phyloP scores from a whole-genome alignment of 768 basidiomycete genomes.

The Lyophyllum decastes region DNA sequence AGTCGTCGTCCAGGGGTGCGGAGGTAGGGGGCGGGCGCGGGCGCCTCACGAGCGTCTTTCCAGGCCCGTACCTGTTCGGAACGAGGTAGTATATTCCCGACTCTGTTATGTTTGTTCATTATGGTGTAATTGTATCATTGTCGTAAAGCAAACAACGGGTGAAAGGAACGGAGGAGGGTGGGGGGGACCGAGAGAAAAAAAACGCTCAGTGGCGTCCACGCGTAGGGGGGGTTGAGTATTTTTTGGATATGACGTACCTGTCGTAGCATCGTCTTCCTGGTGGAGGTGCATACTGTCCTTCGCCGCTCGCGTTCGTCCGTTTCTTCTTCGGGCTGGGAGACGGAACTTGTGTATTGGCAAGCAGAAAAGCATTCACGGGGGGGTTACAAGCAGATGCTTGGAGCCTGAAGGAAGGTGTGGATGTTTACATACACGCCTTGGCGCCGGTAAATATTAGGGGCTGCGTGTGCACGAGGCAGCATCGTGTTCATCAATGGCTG shows the following conservation, averaged over 20 bases:
- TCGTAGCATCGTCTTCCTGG: slow-evolving; percentile 8
- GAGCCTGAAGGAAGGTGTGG: slow-evolving; percentile 18
- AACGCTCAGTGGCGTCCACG: neutral
- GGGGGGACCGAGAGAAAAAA: neutral
- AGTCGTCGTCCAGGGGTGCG: slow-evolving; percentile 40
- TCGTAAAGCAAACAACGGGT: too few relatives aligned
- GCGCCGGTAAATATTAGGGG: slow-evolving; percentile 22
- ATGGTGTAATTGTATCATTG: too few relatives aligned
- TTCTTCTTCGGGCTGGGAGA: slow-evolving; percentile 10
- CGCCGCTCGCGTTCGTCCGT: slow-evolving; percentile 2
- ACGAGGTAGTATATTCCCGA: slow-evolving; percentile 40
- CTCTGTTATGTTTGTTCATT: slow-evolving; percentile 22
- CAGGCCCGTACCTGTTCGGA: slow-evolving; percentile 35
- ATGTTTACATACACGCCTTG: slow-evolving; percentile 17
- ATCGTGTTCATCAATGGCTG: slow-evolving; percentile 30
- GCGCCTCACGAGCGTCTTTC: slow-evolving; percentile 37
- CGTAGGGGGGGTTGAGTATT: neutral
- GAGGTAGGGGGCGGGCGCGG: slow-evolving; percentile 39
- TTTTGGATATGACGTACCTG: slow-evolving; percentile 12
- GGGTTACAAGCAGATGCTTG: too few relatives aligned
- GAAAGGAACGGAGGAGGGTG: too few relatives aligned
- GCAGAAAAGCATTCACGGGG: slow-evolving; percentile 32
- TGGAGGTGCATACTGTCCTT: slow-evolving; percentile 16
- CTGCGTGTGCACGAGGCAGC: slow-evolving; percentile 37
- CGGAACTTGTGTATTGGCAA: slow-evolving; percentile 21